Evolutionary conservation across 1,139 yeast species (phyloP).

Genomic region (Candida sojae): DNA sequence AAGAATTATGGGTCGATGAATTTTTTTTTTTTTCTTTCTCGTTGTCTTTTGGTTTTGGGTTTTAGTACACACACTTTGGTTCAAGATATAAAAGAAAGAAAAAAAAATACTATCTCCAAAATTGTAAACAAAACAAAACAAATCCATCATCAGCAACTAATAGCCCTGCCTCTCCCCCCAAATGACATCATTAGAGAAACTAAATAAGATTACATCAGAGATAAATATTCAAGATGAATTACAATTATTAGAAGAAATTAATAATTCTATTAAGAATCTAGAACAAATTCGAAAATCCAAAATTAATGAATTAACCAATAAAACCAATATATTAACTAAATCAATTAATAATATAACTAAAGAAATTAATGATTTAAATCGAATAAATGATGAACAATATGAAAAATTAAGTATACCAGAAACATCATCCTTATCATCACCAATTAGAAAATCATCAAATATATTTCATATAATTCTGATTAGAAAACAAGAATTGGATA

Average conservation of each 20-base stretch:
- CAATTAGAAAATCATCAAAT: background rate
- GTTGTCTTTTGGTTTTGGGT: no score
- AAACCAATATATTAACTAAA: conserved; percentile 23
- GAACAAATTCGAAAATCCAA: conserved; percentile 26
- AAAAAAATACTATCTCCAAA: background rate
- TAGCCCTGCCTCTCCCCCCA: no score
- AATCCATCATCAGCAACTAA: background rate
- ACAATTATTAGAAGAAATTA: conserved; percentile 48
- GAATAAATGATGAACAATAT: conserved; percentile 18
- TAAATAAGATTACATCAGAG: conserved; percentile 31
- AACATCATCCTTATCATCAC: background rate
- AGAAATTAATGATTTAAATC: conserved; percentile 27
- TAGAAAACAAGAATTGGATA: conserved; percentile 42
- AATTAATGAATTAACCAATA: conserved; percentile 22
- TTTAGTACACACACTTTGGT: no score
- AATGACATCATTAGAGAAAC: conserved; percentile 2
- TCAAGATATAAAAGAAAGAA: background rate
- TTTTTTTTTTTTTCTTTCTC: background rate
- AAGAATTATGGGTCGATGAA: background rate
- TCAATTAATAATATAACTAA: conserved; percentile 19
- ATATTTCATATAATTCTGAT: conserved; percentile 14
- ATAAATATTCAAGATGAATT: conserved; percentile 58
- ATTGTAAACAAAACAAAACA: background rate
- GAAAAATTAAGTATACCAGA: conserved; percentile 13
- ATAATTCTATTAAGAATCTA: conserved; percentile 34